Base-by-base conservation (phyloP, 208 protist species). In the Zelonia costaricensis region DNA sequence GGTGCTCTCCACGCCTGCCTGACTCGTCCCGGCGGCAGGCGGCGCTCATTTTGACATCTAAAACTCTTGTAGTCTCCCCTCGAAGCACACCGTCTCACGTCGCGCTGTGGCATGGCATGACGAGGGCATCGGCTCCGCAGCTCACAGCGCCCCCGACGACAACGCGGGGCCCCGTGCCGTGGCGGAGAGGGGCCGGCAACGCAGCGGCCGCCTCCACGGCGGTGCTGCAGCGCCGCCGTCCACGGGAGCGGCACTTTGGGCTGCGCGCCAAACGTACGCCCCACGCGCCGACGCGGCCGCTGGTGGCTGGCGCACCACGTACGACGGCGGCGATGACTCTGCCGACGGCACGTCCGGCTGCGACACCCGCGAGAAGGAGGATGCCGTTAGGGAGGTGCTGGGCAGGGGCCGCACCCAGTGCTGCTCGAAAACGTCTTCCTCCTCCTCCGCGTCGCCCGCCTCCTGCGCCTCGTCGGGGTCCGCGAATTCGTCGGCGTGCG, bases 291-390 rank as follows among this genome's bases (percentile, higher is more conserved):
- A 15, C 3, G 10, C 6, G 1, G 39, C 15, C 2, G n/a, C 42
- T 13, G 63, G 22, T 0, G 36, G 61, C 46, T 64, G 57, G 4
- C 25, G 57, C 51, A 45, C 15, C 9, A 33, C 57, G 51, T 51
- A 47, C 4, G 66, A 10, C 15, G 13, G 44, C 33, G 66, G 49
- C 13, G 66, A 60, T 3, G 56, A 72, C 33, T 65, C 66, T 10
- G 66, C 66, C 18, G 57, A 61, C 33, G 57, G 51, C 53, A 73
- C 59, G 9, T 61, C 66, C 12, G 31, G 49, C 44, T 73, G 66
- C 20, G 66, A 66, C 4, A 48, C 42, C 13, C 56, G 66, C 44
- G 66, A 73, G 39, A 73, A 73, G n/a, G 58, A 73, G 18, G 66
- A 73, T 3, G 58, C 43, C 13, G 58, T 65, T 15, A 70, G 52